Evolutionary conservation across 345 rosid species (phyloP), one percentile per base, ranked within the genome.

Genomic region (Bruguiera sexangula): DNA sequence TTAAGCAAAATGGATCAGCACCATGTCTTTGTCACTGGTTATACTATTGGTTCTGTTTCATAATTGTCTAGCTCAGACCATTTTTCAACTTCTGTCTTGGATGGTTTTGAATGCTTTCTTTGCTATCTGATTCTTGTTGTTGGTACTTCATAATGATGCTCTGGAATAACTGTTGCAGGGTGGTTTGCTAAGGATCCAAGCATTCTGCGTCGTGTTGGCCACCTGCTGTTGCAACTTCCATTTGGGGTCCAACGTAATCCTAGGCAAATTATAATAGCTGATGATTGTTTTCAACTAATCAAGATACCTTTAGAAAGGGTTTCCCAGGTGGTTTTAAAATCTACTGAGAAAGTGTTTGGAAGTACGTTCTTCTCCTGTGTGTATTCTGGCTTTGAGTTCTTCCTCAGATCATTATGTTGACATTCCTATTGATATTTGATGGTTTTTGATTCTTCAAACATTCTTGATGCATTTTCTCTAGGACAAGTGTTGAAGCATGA

Each of bases 151-250:
- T 59, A 36, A 55, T 67, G 60, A 66, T 75, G 58, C 34, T 56
- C 37, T 69, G 37, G 60, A 72, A 73, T 36, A 20, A 59, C 67
- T 75, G 24, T 69, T 81, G 81, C 85, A 95, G 99, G 99, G 34
- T 90, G 90, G 94, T 84, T 90, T 86, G 97, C 97, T 10, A 92
- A 81, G 68, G 96, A 95, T 87, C 94, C 99, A 60, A 82, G 63
- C 70, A 70, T 85, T 80, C 80, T 95, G 50, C 87, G 73, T 6
- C 90, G 86, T 51, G 99, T 90, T 74, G 99, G 98, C 62, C 97
- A 89, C 81, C 84, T 90, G 71, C 78, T 95, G 54, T 82, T 95
- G 85, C 97, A 95, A 66, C 87, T 92, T 81, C 96, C 99, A 24
- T 90, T 81, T 84, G 85, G 87, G 69, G 81, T 75, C 73, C 94